phyloP scores from a whole-genome alignment of 225 moss, liverwort and hornwort genomes.

The Asterella californica region DNA sequence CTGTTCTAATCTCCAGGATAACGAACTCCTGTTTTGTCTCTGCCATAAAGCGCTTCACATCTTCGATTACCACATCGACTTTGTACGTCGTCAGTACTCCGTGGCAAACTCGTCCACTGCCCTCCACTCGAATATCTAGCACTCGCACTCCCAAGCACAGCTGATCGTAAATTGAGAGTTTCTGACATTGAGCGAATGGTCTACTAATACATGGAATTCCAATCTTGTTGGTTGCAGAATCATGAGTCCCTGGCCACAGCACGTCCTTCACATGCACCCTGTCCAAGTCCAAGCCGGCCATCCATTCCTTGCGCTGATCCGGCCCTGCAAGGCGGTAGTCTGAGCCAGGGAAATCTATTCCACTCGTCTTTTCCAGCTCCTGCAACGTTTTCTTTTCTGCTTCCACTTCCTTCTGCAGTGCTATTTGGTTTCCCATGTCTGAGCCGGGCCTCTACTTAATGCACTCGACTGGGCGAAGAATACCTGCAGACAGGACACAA shows the following conservation, averaged over 20 bases:
- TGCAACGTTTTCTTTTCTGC: constrained; percentile 52
- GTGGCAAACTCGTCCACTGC: constrained; percentile 71
- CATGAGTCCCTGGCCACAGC: constrained; percentile 88
- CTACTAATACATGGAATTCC: constrained; percentile 60
- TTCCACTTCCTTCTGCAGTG: constrained; percentile 57
- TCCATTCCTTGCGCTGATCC: constrained; percentile 72
- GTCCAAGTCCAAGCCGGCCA: constrained; percentile 61
- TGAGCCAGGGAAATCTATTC: constrained; percentile 60
- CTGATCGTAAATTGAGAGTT: constrained; percentile 74
- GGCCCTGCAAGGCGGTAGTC: constrained; percentile 45
- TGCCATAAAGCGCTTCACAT: constrained; percentile 60
- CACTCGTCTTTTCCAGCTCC: constrained; percentile 30
- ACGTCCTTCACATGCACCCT: constrained; percentile 64
- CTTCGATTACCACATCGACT: constrained; percentile 74
- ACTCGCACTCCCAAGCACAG: constrained; percentile 68
- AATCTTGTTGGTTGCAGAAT: constrained; percentile 92
- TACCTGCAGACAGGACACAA: no score
- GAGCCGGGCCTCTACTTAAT: no score
- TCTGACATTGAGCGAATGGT: constrained; percentile 87
- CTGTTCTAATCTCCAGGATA: constrained; percentile 85
- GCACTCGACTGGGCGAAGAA: no score
- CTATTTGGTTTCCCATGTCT: constrained; percentile 63
- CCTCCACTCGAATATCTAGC: constrained; percentile 78
- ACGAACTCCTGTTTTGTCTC: constrained; percentile 74
- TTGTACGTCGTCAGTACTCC: constrained; percentile 73